Evolutionary conservation across 345 rosid genomes (phyloP), one percentile per base, ranked within the genome.

Genomic region (Chamaenerion angustifolium): DNA sequence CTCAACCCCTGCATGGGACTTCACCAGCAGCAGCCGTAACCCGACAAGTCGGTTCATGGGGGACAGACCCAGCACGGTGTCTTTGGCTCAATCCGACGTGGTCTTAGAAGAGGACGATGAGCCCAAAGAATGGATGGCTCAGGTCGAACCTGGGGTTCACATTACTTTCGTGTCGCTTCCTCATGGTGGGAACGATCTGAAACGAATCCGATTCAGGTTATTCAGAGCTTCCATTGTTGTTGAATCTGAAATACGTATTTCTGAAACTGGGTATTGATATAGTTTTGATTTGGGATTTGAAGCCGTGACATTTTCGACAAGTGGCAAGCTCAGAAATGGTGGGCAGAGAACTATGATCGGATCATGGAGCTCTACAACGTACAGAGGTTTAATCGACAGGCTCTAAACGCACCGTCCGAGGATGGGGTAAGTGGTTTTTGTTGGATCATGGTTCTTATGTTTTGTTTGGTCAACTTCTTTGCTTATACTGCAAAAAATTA

Each of bases 1-100:
- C 59, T 85, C 95, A 12, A 88, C 97, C 1, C 95, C 97, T n/a
- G 95, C 93, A 40, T 88, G 97, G 97, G 97, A 88, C 64, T 85
- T 88, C 52, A 72, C 85, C 0, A 64, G 67, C 15, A 15, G 47
- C 2, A 41, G 74, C 50, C 81, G 66, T 50, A 71, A 71, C 56
- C 74, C 69, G 17, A 31, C 67, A 0, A 54, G 74, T 11, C 49
- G 56, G 12, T 73, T 48, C 27, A 44, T 70, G 11, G 89, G 72
- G 43, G 89, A 81, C 37, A 57, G 74, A 18, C 59, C 72, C 21
- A 56, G 58, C 12, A 77, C 62, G 27, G 65, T 83, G 31, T 48
- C 76, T 58, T 80, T 85, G 12, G 79, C 73, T 2, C 75, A 71
- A 58, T 72, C 88, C 55, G 95, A 83, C 48, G 76, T 81, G 42